Conservation (phyloP, 2,329 filamentous ascomycete genomes). For the Sporothrix pseudoabietina region DNA sequence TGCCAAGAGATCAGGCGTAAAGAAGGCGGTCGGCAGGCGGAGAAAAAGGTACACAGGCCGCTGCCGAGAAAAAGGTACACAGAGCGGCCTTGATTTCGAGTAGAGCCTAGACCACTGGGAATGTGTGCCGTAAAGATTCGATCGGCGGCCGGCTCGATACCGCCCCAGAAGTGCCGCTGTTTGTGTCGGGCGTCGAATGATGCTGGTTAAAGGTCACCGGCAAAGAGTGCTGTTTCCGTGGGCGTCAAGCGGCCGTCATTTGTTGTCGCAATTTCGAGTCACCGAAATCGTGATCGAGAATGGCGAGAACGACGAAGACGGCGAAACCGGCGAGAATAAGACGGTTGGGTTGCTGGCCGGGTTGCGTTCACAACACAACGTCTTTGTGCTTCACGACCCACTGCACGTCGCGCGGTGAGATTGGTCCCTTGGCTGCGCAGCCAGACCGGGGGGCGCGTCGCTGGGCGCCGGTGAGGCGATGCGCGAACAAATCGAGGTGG, state of each 20-base stretch:
- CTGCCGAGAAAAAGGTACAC: background rate
- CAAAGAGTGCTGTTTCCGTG: background rate
- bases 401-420: slow-evolving; percentile 3
- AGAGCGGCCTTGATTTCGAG: background rate
- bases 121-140: background rate
- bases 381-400: slow-evolving; percentile 20
- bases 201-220: background rate
- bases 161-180: background rate
- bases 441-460: slow-evolving; percentile 16
- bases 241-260: background rate
- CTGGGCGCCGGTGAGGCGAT: background rate
- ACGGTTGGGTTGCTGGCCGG: background rate
- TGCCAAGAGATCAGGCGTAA: slow-evolving; percentile 11
- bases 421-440: slow-evolving; percentile 2
- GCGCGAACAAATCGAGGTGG: background rate
- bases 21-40: background rate
- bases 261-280: background rate
- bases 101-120: background rate
- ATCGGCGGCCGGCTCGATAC: background rate
- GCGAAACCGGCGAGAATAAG: background rate
- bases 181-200: background rate
- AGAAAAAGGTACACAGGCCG: background rate
- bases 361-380: slow-evolving; percentile 7
- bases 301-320: background rate
- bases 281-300: background rate